These are phyloP conservation scores for Russula earlei DNA, from an alignment of 768 basidiomycete genomes.

Conservation along the genomic window DNA sequence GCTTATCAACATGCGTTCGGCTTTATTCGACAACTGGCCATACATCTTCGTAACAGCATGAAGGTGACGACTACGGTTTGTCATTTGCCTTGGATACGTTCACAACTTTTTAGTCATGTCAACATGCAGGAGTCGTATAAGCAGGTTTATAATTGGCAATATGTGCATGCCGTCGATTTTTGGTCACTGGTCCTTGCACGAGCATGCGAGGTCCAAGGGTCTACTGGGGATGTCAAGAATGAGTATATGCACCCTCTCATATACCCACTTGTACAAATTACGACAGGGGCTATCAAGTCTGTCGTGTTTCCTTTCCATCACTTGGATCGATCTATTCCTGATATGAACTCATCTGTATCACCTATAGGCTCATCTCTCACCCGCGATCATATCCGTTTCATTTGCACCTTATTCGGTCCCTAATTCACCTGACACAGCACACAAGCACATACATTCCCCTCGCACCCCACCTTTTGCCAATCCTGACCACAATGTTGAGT, in stretches of 20 bases:
- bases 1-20: conserved; percentile 94
- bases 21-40: conserved; percentile 90
- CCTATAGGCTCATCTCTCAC: conserved; percentile 72
- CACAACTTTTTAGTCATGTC: not conserved
- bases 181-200: conserved; percentile 85
- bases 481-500: conserved; percentile 66
- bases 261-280: conserved; percentile 92
- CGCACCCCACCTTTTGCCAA: conserved; percentile 76
- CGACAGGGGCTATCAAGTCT: conserved; percentile 87
- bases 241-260: conserved; percentile 83
- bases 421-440: conserved; percentile 76
- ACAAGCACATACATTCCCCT: conserved; percentile 84
- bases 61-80: conserved; percentile 75
- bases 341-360: not conserved
- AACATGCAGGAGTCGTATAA: conserved; percentile 70
- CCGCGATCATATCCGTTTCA: conserved; percentile 92
- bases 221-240: conserved; percentile 44
- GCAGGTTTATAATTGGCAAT: conserved; percentile 99
- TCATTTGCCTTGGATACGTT: not conserved
- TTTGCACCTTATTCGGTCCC: conserved; percentile 81
- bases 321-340: not conserved
- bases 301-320: conserved; percentile 23
- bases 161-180: conserved; percentile 90
- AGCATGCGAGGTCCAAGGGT: conserved; percentile 57
- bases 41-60: conserved; percentile 86